Evolutionary conservation across 805 yeast genomes (phyloP).

Genomic region (Candida boleticola): DNA sequence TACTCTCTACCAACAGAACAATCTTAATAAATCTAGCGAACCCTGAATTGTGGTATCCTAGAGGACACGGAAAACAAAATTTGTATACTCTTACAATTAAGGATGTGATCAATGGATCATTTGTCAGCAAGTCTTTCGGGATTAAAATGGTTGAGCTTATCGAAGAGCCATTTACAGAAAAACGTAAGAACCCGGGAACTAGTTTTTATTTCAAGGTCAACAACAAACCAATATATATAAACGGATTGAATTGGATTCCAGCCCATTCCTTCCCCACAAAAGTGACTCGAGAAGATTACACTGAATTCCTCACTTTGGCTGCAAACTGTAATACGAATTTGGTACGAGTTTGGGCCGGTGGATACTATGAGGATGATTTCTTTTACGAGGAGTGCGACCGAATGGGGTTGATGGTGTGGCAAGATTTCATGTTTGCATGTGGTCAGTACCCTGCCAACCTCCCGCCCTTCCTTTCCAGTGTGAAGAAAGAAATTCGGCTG

Average conservation of each 20-base stretch:
- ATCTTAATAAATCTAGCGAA: no score
- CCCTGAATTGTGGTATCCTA: slow-evolving; percentile 43
- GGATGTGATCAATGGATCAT: slow-evolving; percentile 5
- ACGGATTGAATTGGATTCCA: slow-evolving; percentile 52
- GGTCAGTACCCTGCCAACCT: slow-evolving; percentile 49
- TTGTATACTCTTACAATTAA: slow-evolving; percentile 25
- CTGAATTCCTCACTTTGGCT: slow-evolving; percentile 31
- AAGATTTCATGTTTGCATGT: slow-evolving; percentile 58
- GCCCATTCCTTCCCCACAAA: slow-evolving; percentile 39
- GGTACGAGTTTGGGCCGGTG: slow-evolving; percentile 53
- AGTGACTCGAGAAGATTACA: slow-evolving; percentile 34
- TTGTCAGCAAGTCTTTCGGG: slow-evolving; percentile 29
- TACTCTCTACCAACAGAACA: no score
- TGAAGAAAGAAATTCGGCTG: slow-evolving; percentile 33
- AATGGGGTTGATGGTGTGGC: slow-evolving; percentile 49
- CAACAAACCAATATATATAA: slow-evolving; percentile 32
- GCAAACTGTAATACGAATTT: slow-evolving; percentile 42
- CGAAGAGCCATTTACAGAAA: slow-evolving; percentile 28
- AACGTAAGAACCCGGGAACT: slow-evolving; percentile 30
- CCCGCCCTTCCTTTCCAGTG: slow-evolving; percentile 29
- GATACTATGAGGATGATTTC: slow-evolving; percentile 40
- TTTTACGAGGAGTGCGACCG: slow-evolving; percentile 46
- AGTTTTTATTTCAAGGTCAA: slow-evolving; percentile 45
- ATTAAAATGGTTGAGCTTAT: slow-evolving; percentile 42
- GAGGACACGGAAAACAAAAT: slow-evolving; percentile 33